Evolutionary conservation across 345 rosid genomes (phyloP).

Genomic region (Moricandia arvensis): DNA sequence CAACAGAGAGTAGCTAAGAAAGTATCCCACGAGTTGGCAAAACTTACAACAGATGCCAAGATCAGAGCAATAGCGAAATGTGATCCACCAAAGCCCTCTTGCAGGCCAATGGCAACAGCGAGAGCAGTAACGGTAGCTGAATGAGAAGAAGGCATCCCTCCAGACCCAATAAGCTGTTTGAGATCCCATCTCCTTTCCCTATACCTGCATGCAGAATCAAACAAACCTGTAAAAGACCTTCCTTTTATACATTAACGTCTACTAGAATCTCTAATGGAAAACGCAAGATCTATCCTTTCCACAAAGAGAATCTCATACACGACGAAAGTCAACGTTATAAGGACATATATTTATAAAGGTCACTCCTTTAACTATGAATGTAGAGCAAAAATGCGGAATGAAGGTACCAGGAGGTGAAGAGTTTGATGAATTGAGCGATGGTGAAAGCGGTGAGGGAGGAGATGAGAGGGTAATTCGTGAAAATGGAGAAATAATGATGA

Average conservation of each 20-base stretch:
- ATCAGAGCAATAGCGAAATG: slow-evolving; percentile 60
- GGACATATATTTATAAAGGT: not conserved
- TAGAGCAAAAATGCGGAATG: not conserved
- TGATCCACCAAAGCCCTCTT: slow-evolving; percentile 70
- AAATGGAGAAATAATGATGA: slow-evolving; percentile 42
- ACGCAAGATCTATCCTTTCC: not conserved
- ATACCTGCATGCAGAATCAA: slow-evolving; percentile 47
- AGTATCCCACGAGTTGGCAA: not conserved
- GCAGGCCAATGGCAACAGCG: slow-evolving; percentile 65
- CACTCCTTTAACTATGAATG: slow-evolving; percentile 1
- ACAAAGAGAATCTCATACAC: not conserved
- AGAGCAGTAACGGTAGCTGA: slow-evolving; percentile 80
- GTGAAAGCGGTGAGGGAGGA: slow-evolving; percentile 58
- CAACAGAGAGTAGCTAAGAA: not conserved
- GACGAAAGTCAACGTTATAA: not conserved
- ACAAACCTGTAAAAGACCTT: not conserved
- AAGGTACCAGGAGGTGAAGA: slow-evolving; percentile 75
- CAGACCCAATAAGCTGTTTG: slow-evolving; percentile 78
- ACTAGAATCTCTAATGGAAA: not conserved
- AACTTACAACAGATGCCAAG: slow-evolving; percentile 37
- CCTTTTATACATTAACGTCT: not conserved
- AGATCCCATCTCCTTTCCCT: slow-evolving; percentile 72
- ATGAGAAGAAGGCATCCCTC: slow-evolving; percentile 99
- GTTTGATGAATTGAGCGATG: slow-evolving; percentile 68
- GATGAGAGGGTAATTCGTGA: slow-evolving; percentile 67